A percentile compares a stretch with the other conserved stretches of the same genome.
Conservation (phyloP, 2,329 filamentous ascomycete genomes). For the Xylariales sp. region DNA sequence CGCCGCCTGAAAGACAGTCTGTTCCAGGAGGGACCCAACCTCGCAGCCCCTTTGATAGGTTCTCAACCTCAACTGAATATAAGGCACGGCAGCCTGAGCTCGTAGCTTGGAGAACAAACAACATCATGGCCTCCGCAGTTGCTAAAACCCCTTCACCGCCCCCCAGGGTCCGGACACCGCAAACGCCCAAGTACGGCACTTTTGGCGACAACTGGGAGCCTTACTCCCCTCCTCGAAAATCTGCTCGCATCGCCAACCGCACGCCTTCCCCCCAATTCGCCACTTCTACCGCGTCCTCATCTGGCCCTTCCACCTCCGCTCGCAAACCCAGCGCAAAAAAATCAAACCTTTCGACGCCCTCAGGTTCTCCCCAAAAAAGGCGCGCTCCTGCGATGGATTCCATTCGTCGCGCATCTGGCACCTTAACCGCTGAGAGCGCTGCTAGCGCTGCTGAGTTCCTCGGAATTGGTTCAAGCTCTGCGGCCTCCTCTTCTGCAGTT, state of each 20-base stretch:
- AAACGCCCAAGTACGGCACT: conserved; percentile 60
- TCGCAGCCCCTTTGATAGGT: background rate
- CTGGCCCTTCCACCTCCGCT: too few relatives aligned
- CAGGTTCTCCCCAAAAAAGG: conserved; percentile 47
- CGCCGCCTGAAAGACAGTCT: too few relatives aligned
- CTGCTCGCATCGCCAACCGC: conserved; percentile 58
- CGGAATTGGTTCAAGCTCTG: conserved; percentile 27
- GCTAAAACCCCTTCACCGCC: conserved; percentile 56
- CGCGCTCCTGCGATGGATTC: conserved; percentile 41
- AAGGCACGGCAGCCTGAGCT: too few relatives aligned
- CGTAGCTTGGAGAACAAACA: too few relatives aligned
- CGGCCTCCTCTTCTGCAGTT: too few relatives aligned
- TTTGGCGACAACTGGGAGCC: conserved; percentile 67
- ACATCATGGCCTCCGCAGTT: conserved; percentile 9
- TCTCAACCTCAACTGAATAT: background rate
- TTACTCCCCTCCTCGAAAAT: conserved; percentile 68
- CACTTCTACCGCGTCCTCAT: conserved; percentile 11
- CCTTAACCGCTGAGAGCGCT: conserved; percentile 38
- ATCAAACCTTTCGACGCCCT: conserved; percentile 35
- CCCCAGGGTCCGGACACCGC: conserved; percentile 57
- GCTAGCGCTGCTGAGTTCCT: conserved; percentile 38
- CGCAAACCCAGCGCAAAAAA: conserved; percentile 19
- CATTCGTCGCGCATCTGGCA: conserved; percentile 40
- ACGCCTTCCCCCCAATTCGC: conserved; percentile 49
- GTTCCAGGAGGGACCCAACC: too few relatives aligned